These are phyloP conservation scores for Sarcomyxa edulis DNA, from an alignment of 768 basidiomycete genomes.

Conservation along the genomic window DNA sequence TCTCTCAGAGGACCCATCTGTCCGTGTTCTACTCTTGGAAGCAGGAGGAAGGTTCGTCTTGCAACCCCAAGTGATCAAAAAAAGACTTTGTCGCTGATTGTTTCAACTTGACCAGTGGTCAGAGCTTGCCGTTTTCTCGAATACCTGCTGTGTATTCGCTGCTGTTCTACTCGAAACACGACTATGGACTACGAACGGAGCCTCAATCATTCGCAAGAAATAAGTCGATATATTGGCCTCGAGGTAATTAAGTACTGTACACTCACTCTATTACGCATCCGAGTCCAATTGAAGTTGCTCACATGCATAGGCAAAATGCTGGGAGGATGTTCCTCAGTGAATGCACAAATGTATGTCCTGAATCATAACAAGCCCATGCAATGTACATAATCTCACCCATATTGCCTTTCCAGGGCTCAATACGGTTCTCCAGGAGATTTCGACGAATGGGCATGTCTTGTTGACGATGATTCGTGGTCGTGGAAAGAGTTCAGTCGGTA, in stretches of 20 bases:
- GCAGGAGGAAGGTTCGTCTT: slow-evolving; percentile 50
- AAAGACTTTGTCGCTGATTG: not conserved
- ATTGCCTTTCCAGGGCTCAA: slow-evolving; percentile 38
- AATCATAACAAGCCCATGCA: not conserved
- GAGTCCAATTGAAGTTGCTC: not conserved
- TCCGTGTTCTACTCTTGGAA: slow-evolving; percentile 53
- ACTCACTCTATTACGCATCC: not conserved
- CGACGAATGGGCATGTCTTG: slow-evolving; percentile 55
- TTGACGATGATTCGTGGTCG: slow-evolving; percentile 52
- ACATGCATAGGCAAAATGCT: slow-evolving; percentile 49
- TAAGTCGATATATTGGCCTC: slow-evolving; percentile 54
- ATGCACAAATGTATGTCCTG: slow-evolving; percentile 41
- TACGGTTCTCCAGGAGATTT: slow-evolving; percentile 66
- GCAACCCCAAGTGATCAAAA: not conserved
- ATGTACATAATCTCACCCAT: not conserved
- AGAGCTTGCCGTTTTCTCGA: slow-evolving; percentile 29
- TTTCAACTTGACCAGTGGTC: slow-evolving; percentile 29
- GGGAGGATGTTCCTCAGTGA: slow-evolving; percentile 72
- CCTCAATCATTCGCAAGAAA: slow-evolving; percentile 46
- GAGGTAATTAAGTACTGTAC: slow-evolving; percentile 37
- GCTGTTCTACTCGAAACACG: slow-evolving; percentile 41
- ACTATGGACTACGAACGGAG: slow-evolving; percentile 51
- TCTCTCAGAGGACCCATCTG: slow-evolving; percentile 45
- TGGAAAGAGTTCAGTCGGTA: slow-evolving; percentile 49
- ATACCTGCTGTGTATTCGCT: slow-evolving; percentile 38